These are phyloP conservation scores for Hygrophila difformis DNA, from an alignment of 257 asterid species.

Conservation along the genomic window DNA sequence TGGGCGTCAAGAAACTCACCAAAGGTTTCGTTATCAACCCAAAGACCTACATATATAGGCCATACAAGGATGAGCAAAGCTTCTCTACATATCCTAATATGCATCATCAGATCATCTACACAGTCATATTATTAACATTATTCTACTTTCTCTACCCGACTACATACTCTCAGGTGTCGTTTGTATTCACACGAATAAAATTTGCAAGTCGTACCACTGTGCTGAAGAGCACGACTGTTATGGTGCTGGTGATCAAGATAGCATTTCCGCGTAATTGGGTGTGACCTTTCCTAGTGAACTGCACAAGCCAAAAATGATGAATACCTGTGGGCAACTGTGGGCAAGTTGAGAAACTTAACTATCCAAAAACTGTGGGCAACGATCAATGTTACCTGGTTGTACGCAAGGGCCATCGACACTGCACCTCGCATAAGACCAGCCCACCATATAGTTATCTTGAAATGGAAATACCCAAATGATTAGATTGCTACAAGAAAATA, in stretches of 20 bases:
- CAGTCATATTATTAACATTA: no score
- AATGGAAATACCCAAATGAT: conserved; percentile 4
- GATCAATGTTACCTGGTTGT: conserved; percentile 66
- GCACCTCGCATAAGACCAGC: conserved; percentile 67
- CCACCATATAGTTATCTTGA: conserved; percentile 59
- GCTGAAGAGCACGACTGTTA: conserved; percentile 86
- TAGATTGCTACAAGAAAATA: conserved; percentile 8
- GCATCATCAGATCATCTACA: no score
- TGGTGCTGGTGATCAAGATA: conserved; percentile 83
- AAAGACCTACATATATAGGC: conserved; percentile 60
- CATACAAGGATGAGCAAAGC: neutral
- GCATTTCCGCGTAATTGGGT: conserved; percentile 72
- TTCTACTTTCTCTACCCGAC: no score
- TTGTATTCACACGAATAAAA: no score
- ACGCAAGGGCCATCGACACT: no score
- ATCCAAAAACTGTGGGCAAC: no score
- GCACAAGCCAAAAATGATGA: conserved; percentile 10
- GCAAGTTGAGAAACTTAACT: no score
- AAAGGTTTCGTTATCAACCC: no score
- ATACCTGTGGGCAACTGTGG: no score
- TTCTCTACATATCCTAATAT: no score
- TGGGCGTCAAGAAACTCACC: conserved; percentile 59
- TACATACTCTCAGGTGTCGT: no score
- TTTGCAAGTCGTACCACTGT: no score
- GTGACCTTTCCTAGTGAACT: conserved; percentile 88